These are phyloP conservation scores for Bipolaris cookei DNA, from an alignment of 2,329 filamentous ascomycete species.

Conservation along the genomic window DNA sequence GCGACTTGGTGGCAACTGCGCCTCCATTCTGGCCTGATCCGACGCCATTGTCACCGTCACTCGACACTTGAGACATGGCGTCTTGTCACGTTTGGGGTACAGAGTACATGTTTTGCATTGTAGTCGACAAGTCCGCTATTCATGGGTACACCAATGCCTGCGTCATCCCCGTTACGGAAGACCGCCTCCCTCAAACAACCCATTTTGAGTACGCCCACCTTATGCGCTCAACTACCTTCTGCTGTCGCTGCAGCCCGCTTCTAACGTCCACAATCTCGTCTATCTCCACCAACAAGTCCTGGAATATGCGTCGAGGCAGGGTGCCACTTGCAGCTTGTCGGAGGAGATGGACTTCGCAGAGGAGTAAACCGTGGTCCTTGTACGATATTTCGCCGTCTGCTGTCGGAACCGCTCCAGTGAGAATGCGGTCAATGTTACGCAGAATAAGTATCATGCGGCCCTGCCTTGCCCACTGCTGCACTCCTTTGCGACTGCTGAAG, in stretches of 20 bases:
- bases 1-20: conserved; percentile 11
- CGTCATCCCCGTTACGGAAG: neutral
- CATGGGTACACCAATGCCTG: neutral
- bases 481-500: conserved; percentile 73
- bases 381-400: conserved; percentile 80
- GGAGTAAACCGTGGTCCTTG: conserved; percentile 87
- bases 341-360: conserved; percentile 88
- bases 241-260: conserved; percentile 77
- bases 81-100: neutral
- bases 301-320: conserved; percentile 75
- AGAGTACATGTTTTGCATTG: conserved; percentile 1
- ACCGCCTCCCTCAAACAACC: conserved; percentile 47
- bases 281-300: conserved; percentile 88
- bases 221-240: conserved; percentile 80
- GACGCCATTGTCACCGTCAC: neutral
- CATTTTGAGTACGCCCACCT: conserved; percentile 89
- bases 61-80: neutral
- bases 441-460: conserved; percentile 77
- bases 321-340: conserved; percentile 70
- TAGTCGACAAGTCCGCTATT: conserved; percentile 3
- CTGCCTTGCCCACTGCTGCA: conserved; percentile 68
- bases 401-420: conserved; percentile 60
- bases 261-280: conserved; percentile 82
- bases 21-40: conserved; percentile 4
- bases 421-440: conserved; percentile 81